These are phyloP conservation scores for Epithemia pelagica DNA, from an alignment of 108 stramenopile genomes.

Conservation along the genomic window DNA sequence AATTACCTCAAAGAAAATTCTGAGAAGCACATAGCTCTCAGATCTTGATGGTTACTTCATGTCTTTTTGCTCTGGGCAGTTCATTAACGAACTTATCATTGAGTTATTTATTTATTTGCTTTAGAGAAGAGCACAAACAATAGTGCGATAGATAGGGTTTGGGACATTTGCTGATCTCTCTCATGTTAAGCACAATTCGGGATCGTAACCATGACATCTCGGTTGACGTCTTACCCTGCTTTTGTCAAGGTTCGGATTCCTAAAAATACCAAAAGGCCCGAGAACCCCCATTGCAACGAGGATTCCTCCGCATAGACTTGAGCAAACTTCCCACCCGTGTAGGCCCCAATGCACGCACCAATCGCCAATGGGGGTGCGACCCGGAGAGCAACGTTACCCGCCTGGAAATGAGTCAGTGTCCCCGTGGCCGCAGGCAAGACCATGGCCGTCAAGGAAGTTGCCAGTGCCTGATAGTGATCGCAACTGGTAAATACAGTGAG, in stretches of 20 bases:
- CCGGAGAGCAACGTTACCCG: conserved; percentile 66
- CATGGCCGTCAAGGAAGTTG: conserved; percentile 84
- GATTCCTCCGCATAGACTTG: conserved; percentile 49
- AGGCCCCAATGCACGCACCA: conserved; percentile 79
- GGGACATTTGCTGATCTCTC: no score
- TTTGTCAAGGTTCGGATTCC: conserved; percentile 46
- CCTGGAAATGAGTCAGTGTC: conserved; percentile 57
- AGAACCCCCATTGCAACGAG: conserved; percentile 60
- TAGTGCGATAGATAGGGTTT: no score
- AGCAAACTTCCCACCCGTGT: conserved; percentile 61
- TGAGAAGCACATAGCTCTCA: no score
- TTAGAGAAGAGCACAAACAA: no score
- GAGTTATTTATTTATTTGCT: no score
- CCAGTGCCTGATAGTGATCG: conserved; percentile 82
- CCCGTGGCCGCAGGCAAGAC: conserved; percentile 69
- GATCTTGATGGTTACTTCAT: no score
- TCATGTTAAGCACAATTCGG: no score
- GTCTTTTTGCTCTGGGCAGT: no score
- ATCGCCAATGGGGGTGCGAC: conserved; percentile 71
- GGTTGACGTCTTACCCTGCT: no score
- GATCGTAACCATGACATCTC: no score
- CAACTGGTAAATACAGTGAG: conserved; percentile 67
- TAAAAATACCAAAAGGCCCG: conserved; percentile 58
- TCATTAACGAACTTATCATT: no score
- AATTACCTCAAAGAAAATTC: no score